Evolutionary conservation across 2,329 filamentous ascomycete species (phyloP).

Genomic region (Fusarium citri): DNA sequence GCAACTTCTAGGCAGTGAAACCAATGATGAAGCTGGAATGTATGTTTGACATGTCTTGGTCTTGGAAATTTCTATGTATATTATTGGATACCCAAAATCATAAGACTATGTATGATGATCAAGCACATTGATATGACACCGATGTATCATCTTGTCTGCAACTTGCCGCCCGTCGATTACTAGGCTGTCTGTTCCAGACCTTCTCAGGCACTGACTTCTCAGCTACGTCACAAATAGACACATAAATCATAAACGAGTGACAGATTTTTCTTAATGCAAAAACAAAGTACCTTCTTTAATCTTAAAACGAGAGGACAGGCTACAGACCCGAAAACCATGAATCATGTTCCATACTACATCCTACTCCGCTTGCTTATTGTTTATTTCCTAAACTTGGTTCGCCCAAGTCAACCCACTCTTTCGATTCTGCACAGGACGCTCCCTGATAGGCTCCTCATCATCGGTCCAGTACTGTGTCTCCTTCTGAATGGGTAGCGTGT

Average conservation of each 20-base stretch:
- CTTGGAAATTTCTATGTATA: too few species aligned
- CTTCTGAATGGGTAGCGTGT: fast-evolving
- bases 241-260: background rate
- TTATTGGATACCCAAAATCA: too few species aligned
- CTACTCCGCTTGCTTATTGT: fast-evolving
- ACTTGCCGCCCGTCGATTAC: too few species aligned
- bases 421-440: background rate
- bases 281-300: background rate
- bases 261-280: background rate
- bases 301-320: background rate
- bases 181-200: too few species aligned
- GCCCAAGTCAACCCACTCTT: background rate
- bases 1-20: too few species aligned
- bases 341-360: background rate
- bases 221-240: background rate
- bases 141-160: too few species aligned
- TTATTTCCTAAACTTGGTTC: background rate
- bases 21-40: too few species aligned
- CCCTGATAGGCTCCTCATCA: background rate
- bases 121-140: too few species aligned
- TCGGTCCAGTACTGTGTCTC: background rate
- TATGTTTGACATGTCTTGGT: too few species aligned
- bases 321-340: background rate
- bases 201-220: too few species aligned
- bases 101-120: too few species aligned